Percentiles rank a stretch among this genome's conserved stretches.
phyloP scores from a whole-genome alignment of 179 eudicot species.

The Actinidia chinensis region DNA sequence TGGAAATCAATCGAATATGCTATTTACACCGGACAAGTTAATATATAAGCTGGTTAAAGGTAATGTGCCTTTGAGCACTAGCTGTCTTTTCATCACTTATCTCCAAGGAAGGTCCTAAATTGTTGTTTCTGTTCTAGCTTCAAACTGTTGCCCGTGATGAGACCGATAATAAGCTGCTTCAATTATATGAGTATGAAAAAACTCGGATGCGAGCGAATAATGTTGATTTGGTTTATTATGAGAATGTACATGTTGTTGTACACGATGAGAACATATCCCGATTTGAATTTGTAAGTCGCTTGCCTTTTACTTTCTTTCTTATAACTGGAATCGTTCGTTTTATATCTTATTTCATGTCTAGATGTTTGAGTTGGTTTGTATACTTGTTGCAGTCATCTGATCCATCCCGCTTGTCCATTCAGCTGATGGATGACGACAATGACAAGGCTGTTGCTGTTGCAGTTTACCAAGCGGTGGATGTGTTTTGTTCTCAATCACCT shows the following conservation, averaged over 20 bases:
- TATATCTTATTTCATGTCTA: not conserved
- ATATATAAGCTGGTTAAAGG: conserved; percentile 86
- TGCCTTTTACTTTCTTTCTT: conserved; percentile 2
- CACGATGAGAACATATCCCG: conserved; percentile 88
- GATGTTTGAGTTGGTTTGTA: conserved; percentile 20
- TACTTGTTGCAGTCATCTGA: conserved; percentile 51
- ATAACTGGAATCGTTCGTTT: not conserved
- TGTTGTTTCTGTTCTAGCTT: conserved; percentile 55
- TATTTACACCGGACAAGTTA: conserved; percentile 84
- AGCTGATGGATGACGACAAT: conserved; percentile 79
- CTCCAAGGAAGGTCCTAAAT: conserved; percentile 13
- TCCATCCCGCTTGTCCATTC: conserved; percentile 60
- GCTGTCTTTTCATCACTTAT: not conserved
- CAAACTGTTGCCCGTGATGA: conserved; percentile 87
- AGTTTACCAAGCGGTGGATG: too few species aligned
- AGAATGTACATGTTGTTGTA: conserved; percentile 81
- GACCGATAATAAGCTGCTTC: conserved; percentile 78
- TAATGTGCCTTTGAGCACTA: conserved; percentile 19
- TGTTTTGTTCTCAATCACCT: conserved; percentile 5
- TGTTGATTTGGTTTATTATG: conserved; percentile 86
- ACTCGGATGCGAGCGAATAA: conserved; percentile 62
- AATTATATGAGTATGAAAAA: conserved; percentile 79
- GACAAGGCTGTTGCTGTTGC: conserved; percentile 81
- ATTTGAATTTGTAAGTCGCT: conserved; percentile 71
- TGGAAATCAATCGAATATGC: conserved; percentile 82